Conservation (phyloP, 2,329 filamentous ascomycete genomes). For the Pseudogymnoascus verrucosus region DNA sequence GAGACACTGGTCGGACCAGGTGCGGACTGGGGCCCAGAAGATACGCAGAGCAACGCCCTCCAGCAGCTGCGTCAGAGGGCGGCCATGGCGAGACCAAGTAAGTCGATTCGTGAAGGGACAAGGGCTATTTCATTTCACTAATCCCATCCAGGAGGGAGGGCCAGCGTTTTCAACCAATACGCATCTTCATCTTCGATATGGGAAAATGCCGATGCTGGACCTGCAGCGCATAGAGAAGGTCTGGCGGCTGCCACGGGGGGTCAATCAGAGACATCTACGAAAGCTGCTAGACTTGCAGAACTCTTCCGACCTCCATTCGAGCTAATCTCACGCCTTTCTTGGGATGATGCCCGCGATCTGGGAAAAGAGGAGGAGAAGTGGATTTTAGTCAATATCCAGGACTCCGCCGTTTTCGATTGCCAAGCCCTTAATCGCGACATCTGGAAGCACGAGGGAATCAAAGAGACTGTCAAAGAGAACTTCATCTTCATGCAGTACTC, state of each 20-base stretch:
- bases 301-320: conserved; percentile 90
- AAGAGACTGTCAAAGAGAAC: conserved; percentile 76
- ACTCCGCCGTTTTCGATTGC: conserved; percentile 87
- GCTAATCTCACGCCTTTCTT: conserved; percentile 70
- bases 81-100: conserved; percentile 22
- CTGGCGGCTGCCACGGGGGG: conserved; percentile 56
- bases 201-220: conserved; percentile 37
- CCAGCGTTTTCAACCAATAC: conserved; percentile 64
- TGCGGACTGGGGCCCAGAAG: conserved; percentile 40
- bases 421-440: conserved; percentile 90
- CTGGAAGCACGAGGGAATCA: conserved; percentile 80
- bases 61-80: conserved; percentile 29
- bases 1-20: conserved; percentile 75
- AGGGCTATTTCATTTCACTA: conserved; percentile 1
- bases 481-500: conserved; percentile 95
- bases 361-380: conserved; percentile 88
- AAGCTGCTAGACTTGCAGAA: conserved; percentile 75
- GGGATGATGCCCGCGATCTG: conserved; percentile 75
- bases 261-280: conserved; percentile 56
- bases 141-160: conserved; percentile 30
- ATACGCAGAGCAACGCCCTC: conserved; percentile 23
- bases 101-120: conserved; percentile 7
- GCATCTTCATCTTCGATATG: conserved; percentile 41
- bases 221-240: conserved; percentile 39
- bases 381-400: conserved; percentile 93